Base-by-base conservation (phyloP, 2,329 filamentous ascomycete species). In the Aspergillus neoniger region DNA sequence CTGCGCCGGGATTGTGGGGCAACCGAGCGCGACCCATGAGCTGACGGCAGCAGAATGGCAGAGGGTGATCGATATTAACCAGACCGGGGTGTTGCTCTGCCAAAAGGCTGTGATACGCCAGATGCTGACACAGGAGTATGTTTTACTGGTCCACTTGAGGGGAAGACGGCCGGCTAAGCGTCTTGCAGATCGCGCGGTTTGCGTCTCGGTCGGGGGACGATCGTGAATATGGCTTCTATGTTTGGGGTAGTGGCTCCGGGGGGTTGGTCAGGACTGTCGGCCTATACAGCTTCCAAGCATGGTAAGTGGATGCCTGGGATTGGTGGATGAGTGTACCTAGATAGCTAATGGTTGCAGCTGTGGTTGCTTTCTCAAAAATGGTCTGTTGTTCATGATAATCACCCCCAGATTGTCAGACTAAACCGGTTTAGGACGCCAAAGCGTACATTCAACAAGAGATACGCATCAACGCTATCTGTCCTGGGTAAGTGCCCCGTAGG, bases 391-490 rank as follows among this genome's bases (percentile, higher is more conserved):
- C 32, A 6, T 32, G 9, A 17, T 25, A 21, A 36, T 44, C 10
- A 1, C 23, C 4, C 8, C 19, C 8, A 14, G 39, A 43, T 8
- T 7, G 19, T 4, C 14, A 21, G 41, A 36, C 56, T 68, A 44
- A 36, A 67, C 30, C 53, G 14, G 10, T 12, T 38, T 28, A 71
- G 68, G 70, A 71, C 30, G 84, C 81, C 6, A 79, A 81, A 61
- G 74, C 77, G 0, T 86, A 87, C 69, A 83, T 80, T 0, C 68
- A 74, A 2, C 65, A 77, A 30, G 80, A 79, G 12, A 85, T 87
- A 58, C 80, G 84, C 32, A 83, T 88, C 71, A 88, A 87, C 67
- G 83, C 83, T 2, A 80, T 87, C 5, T 86, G 85, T 61, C 85
- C 85, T 0, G 82, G 80, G 68, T 77, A 65, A 15, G 67, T 61